Conservation (phyloP, 306 rosid genomes). For the Fagus sylvatica region DNA sequence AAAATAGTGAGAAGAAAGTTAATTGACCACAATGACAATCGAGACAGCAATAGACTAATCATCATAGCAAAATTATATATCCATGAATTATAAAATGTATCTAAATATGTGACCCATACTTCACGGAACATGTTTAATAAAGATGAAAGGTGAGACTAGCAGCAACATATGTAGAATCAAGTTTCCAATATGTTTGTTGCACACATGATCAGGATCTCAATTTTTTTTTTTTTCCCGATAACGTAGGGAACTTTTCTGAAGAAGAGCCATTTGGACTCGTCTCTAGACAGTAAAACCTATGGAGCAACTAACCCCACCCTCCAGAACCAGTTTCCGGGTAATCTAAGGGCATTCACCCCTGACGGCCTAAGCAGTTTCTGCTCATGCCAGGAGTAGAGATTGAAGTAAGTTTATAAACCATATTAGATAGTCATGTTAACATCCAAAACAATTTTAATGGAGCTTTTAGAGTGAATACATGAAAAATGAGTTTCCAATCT, state of each 20-base stretch:
- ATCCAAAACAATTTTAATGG: background rate
- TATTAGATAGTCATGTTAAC: background rate
- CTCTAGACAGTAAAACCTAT: too few species aligned
- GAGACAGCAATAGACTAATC: background rate
- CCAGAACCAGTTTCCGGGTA: too few species aligned
- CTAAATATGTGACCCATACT: background rate
- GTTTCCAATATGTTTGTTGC: too few species aligned
- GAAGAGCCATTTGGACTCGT: too few species aligned
- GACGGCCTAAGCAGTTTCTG: background rate
- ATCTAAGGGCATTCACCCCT: too few species aligned
- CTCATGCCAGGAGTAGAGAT: background rate
- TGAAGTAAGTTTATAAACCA: background rate
- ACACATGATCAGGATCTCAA: background rate
- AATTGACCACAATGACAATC: background rate
- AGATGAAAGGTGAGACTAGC: background rate
- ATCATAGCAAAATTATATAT: background rate
- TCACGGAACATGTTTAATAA: background rate
- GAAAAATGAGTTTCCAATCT: background rate
- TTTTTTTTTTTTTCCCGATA: too few species aligned
- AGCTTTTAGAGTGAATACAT: background rate
- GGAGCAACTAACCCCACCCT: too few species aligned
- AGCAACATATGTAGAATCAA: background rate
- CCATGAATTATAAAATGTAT: background rate
- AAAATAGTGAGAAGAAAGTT: background rate
- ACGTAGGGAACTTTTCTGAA: too few species aligned